Base-by-base conservation (phyloP, 208 protist species). In the Trypanosoma melophagium region DNA sequence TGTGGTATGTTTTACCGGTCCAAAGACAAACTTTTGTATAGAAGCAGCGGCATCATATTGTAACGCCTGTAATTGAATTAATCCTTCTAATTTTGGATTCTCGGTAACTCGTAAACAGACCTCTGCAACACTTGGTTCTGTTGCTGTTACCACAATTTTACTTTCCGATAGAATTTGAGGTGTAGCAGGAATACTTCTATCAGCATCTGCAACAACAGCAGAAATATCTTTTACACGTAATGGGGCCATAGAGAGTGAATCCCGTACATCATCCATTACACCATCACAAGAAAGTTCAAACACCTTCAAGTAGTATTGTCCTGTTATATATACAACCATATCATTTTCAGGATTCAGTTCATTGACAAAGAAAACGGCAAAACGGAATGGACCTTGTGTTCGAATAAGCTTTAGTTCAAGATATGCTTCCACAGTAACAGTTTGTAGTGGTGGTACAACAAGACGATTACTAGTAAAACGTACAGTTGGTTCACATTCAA, bases 301-400 rank as follows among this genome's bases (percentile, higher is more conserved):
- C 12, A 90, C 72, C 64, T 93, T 92, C 79, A 81, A 85, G 76
- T 94, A 96, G 73, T 90, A 83, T 74, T 90, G 81, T 25, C 90
- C 90, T 19, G 66, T 87, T 9, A 96, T 69, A 42, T 78, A 66
- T 14, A 90, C 87, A 16, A 86, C 75, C 60, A 96, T 93, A 71
- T 96, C 90, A 58, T 96, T 96, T 69, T 93, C 90, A 2, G 83
- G 77, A 65, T 96, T 96, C 45, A 81, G 76, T 65, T 85, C 86
- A 62, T 96, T 96, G 22, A 92, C 79, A 67, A 96, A 93, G 61
- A 83, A 93, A 10, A 86, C 81, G 56, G 85, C 76, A 62, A 87
- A 87, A 21, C 76, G 78, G 58, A 96, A 96, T 19, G 78, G 74
- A 21, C 90, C 90, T 60, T 96, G 87, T 25, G 73, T 79, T 3